phyloP scores from a whole-genome alignment of 495 filamentous ascomycete genomes.

The Massariosphaeria phaeospora region DNA sequence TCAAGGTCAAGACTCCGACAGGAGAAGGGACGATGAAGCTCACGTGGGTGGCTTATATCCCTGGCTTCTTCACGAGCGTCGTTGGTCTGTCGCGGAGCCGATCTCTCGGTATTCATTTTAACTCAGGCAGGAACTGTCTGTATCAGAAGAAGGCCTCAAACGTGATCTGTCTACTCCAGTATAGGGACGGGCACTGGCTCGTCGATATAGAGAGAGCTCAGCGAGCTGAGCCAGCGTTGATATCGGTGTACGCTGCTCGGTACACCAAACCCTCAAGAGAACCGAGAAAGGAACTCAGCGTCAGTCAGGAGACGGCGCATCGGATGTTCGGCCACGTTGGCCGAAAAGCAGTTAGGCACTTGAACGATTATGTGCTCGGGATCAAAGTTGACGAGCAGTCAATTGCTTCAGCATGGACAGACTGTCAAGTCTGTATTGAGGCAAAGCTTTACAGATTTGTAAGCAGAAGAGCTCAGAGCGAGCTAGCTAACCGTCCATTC shows the following conservation, averaged over 20 bases:
- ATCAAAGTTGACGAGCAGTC: neutral
- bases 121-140: too few species aligned
- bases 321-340: neutral
- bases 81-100: neutral
- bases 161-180: neutral
- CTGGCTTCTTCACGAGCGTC: neutral
- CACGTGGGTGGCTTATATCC: too few species aligned
- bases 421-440: neutral
- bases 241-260: neutral
- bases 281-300: neutral
- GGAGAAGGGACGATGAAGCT: too few species aligned
- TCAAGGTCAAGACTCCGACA: too few species aligned
- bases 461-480: neutral
- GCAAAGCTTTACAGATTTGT: neutral
- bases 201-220: too few species aligned
- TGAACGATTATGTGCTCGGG: neutral
- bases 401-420: neutral
- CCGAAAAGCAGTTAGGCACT: neutral
- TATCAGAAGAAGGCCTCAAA: neutral
- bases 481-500: constrained; percentile 7
- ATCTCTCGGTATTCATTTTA: neutral
- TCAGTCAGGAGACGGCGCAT: neutral
- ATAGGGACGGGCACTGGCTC: neutral
- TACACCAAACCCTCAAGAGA: neutral
- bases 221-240: too few species aligned